Evolutionary conservation across 2,329 filamentous ascomycete species (phyloP).

Genomic region (Triangularia setosa): DNA sequence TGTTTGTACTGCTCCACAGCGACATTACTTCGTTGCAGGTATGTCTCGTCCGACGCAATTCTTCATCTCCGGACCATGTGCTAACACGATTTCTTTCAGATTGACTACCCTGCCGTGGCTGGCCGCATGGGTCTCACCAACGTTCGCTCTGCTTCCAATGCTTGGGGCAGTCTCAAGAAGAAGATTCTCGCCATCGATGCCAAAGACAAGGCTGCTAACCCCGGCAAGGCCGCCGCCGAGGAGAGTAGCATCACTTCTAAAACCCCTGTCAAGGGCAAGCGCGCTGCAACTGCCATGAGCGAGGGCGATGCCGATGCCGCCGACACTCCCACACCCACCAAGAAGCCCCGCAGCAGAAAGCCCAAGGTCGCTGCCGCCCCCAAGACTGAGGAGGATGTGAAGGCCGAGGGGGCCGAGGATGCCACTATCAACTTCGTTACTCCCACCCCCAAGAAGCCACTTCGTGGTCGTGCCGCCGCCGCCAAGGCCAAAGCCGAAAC

Average conservation of each 20-base stretch:
- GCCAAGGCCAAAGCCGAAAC: background rate
- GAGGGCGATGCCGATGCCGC: background rate
- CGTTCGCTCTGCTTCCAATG: constrained; percentile 9
- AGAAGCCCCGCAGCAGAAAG: background rate
- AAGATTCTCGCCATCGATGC: constrained; percentile 2
- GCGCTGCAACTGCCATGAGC: background rate
- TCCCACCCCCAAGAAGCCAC: background rate
- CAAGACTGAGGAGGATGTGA: background rate
- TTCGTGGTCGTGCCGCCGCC: background rate
- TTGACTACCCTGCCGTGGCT: constrained; percentile 2
- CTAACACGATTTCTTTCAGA: background rate
- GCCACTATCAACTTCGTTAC: background rate
- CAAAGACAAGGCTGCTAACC: background rate
- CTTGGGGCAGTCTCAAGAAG: constrained; percentile 8
- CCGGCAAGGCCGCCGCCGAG: background rate
- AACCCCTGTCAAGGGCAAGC: background rate
- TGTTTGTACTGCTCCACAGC: background rate
- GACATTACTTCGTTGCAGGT: background rate
- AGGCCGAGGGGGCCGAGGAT: background rate
- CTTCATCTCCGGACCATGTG: background rate
- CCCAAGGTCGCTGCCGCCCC: background rate
- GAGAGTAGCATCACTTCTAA: background rate
- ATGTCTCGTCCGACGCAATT: background rate
- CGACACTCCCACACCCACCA: background rate
- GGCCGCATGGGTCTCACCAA: constrained; percentile 8